A percentile compares a stretch with the other conserved stretches of the same genome.
Evolutionary conservation across 2,329 filamentous ascomycete species (phyloP).

Genomic region (Aspergillus ochraceus): DNA sequence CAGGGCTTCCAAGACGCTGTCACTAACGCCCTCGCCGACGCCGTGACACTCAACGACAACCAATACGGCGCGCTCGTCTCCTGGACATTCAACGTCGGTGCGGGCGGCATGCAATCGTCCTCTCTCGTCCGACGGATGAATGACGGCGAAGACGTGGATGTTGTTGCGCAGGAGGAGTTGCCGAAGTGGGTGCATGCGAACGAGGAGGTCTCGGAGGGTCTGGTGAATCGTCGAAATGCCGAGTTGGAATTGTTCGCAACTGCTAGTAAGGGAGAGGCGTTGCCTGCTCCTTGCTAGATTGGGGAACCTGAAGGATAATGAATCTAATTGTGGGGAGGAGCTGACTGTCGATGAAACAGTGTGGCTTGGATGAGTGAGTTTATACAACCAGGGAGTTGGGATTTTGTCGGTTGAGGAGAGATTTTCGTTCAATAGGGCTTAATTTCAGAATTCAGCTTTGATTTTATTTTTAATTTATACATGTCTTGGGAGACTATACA

Average conservation of each 20-base stretch:
- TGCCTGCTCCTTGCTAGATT: conserved; percentile 10
- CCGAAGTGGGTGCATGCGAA: conserved; percentile 51
- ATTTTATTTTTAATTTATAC: not conserved
- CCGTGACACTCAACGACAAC: conserved; percentile 49
- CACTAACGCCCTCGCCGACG: conserved; percentile 33
- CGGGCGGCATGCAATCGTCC: conserved; percentile 42
- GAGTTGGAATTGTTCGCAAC: conserved; percentile 46
- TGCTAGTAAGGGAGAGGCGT: not conserved
- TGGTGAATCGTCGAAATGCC: conserved; percentile 44
- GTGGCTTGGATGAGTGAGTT: not conserved
- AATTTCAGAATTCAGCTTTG: too few relatives aligned
- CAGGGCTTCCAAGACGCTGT: conserved; percentile 42
- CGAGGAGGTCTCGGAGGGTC: conserved; percentile 41
- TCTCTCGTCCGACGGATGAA: conserved; percentile 48
- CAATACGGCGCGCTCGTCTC: conserved; percentile 55
- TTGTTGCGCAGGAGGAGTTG: conserved; percentile 47
- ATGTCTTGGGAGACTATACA: not conserved
- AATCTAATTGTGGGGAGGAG: too few relatives aligned
- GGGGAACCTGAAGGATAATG: too few relatives aligned
- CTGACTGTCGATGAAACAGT: not conserved
- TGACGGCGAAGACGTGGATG: conserved; percentile 43
- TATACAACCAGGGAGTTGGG: too few relatives aligned
- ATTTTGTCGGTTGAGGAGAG: too few relatives aligned
- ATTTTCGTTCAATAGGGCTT: too few relatives aligned
- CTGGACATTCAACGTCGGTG: conserved; percentile 55